Evolutionary conservation across 2,329 filamentous ascomycete genomes (phyloP), one percentile per base, ranked within the genome.

Genomic region (Albophoma yamanashiensis): DNA sequence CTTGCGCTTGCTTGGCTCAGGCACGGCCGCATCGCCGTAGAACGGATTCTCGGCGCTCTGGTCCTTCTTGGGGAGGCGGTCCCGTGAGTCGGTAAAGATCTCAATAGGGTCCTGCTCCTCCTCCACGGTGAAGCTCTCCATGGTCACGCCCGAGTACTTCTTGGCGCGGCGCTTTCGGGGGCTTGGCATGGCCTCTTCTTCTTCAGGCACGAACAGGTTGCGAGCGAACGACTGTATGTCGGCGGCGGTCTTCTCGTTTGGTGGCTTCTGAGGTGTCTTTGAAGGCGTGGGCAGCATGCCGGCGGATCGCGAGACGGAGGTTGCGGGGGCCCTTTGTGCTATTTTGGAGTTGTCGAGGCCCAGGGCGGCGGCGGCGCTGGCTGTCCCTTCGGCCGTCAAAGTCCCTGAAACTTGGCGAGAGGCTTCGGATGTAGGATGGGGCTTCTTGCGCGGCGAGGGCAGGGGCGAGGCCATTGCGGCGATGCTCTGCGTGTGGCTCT

Each of bases 11-110:
- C 70, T 68, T 27, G 78, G 76, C 62, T 76, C 74, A 14, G 70
- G 60, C 27, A 69, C 62, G 60, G 75, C 64, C 42, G 75, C 68
- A 53, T 78, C 76, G 58, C 80, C 82, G 62, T 85, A 82, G 71
- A 93, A 94, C 1, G 89, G 89, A 69, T 93, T 94, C 34, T 87
- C 85, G 8, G 78, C 74, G 64, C 80, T 85, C n/a, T 75, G 70
- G 66, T 91, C 89, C 50, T 84, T 75, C 63, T 85, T 81, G 25
- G 90, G 90, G 50, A 92, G 74, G 59, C 87, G 86, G 65, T 96
- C 92, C 64, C 91, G 87, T 0, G 89, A 85, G 71, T 94, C 89
- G 47, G 88, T 92, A 69, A 86, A 93, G 67, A 93, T 90, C 64
- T 82, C 73, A 65, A 92, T 89, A n/a, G 78, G 71, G 50, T 80